phyloP scores from a whole-genome alignment of 805 yeast genomes.

The Candida maris region DNA sequence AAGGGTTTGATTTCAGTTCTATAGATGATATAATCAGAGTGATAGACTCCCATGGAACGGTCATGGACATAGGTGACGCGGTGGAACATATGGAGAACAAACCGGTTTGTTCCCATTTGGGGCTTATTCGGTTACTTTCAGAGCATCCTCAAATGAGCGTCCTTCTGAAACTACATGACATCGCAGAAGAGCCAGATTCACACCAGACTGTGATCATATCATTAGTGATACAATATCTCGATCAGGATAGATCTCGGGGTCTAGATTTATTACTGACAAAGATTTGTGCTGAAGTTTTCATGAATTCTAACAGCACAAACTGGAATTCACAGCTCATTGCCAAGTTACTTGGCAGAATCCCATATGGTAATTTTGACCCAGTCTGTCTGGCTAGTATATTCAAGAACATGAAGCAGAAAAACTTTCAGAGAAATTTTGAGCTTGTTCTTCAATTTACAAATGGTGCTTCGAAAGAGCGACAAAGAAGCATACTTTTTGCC shows the following conservation, averaged over 20 bases:
- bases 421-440: conserved; percentile 3
- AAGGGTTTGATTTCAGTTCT: conserved; percentile 11
- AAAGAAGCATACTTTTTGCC: conserved; percentile 6
- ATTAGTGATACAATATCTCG: neutral
- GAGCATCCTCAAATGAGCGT: conserved; percentile 2
- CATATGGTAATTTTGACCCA: conserved; percentile 4
- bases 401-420: conserved; percentile 2
- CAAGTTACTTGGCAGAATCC: conserved; percentile 1
- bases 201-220: neutral
- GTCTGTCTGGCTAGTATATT: conserved; percentile 7
- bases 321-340: conserved; percentile 1
- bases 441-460: conserved; percentile 6
- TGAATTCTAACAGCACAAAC: neutral
- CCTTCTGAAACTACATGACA: conserved; percentile 1
- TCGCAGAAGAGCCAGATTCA: neutral
- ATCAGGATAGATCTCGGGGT: neutral
- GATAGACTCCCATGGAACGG: conserved; percentile 23
- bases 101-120: conserved; percentile 3
- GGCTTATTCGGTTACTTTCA: conserved; percentile 2
- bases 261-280: conserved; percentile 5
- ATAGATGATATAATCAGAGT: conserved; percentile 13
- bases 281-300: conserved; percentile 5
- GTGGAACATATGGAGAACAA: conserved; percentile 12
- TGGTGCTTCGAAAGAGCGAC: conserved; percentile 2
- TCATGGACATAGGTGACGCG: conserved; percentile 15